phyloP scores from a whole-genome alignment of 2,329 filamentous ascomycete genomes.

The Chrysoporthe puriensis region DNA sequence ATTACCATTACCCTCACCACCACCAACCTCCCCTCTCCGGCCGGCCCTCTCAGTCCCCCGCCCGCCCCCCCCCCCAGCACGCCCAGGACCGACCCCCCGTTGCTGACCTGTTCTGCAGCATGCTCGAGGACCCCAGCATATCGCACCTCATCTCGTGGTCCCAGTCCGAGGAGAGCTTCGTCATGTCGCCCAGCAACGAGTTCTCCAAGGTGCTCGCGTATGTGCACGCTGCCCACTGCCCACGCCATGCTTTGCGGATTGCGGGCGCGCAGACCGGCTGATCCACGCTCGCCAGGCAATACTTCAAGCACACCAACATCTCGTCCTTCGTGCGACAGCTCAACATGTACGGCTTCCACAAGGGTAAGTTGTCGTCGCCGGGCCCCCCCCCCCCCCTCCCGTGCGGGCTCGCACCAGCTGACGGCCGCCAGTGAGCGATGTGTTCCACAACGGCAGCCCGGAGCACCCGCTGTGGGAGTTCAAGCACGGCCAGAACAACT shows the following conservation, averaged over 20 bases:
- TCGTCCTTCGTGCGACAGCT: conserved; percentile 97
- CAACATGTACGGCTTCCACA: conserved; percentile 99
- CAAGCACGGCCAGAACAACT: conserved; percentile 96
- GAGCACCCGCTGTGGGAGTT: conserved; percentile 98
- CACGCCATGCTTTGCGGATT: too few species aligned
- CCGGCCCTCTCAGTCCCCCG: background rate
- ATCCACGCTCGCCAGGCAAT: conserved; percentile 67
- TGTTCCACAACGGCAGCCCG: conserved; percentile 92
- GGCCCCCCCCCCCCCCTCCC: background rate
- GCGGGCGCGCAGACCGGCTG: conserved; percentile 24
- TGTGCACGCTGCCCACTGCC: conserved; percentile 43
- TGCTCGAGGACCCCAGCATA: conserved; percentile 93
- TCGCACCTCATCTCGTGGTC: conserved; percentile 98
- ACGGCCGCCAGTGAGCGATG: conserved; percentile 78
- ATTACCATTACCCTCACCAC: too few species aligned
- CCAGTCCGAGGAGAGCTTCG: conserved; percentile 89
- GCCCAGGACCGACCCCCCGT: conserved; percentile 33
- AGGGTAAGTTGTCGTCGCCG: conserved; percentile 63
- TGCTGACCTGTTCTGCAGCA: conserved; percentile 59
- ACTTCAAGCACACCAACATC: conserved; percentile 99
- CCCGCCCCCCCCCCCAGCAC: background rate
- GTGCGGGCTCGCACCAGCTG: conserved; percentile 30
- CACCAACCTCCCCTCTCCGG: too few species aligned
- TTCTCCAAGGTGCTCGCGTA: conserved; percentile 98
- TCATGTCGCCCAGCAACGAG: conserved; percentile 96